phyloP scores from a whole-genome alignment of 805 yeast genomes.

The Saccharomycopsis guyanensis region DNA sequence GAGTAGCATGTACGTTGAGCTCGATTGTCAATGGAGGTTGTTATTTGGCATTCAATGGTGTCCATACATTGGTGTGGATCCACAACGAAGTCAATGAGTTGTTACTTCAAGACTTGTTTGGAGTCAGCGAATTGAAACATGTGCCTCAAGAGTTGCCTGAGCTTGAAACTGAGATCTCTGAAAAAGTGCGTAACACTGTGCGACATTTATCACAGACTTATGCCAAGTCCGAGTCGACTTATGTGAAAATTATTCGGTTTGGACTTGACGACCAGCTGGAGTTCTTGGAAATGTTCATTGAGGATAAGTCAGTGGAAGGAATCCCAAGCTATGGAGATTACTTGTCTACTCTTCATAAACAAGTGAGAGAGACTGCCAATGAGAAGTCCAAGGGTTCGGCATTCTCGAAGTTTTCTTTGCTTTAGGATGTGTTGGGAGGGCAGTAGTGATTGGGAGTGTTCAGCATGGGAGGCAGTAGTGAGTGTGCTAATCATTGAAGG shows the following conservation, averaged over 20 bases:
- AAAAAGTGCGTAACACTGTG: constrained; percentile 58
- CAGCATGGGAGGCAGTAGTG: too few species aligned
- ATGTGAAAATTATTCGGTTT: constrained; percentile 56
- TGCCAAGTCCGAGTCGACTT: constrained; percentile 33
- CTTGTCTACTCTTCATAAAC: constrained; percentile 58
- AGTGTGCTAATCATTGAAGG: too few species aligned
- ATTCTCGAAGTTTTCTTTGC: too few species aligned
- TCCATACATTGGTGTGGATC: constrained; percentile 51
- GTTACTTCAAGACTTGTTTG: constrained; percentile 69
- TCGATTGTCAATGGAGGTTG: constrained; percentile 60
- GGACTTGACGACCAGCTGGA: constrained; percentile 50
- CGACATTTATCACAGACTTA: constrained; percentile 39
- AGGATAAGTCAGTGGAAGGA: constrained; percentile 56
- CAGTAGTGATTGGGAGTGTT: too few species aligned
- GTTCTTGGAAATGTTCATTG: constrained; percentile 58
- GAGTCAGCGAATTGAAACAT: constrained; percentile 35
- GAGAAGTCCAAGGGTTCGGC: constrained; percentile 36
- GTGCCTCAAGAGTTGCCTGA: constrained; percentile 51
- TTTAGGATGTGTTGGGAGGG: too few species aligned
- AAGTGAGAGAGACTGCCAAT: constrained; percentile 40
- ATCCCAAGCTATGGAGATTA: constrained; percentile 58
- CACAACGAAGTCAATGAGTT: constrained; percentile 61
- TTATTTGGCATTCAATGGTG: constrained; percentile 69
- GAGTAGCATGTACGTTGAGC: constrained; percentile 36
- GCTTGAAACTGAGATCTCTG: constrained; percentile 59